A percentile compares a stretch with the other conserved stretches of the same genome.
phyloP scores from a whole-genome alignment of 2,329 filamentous ascomycete genomes.

The Fonsecaea pedrosoi region DNA sequence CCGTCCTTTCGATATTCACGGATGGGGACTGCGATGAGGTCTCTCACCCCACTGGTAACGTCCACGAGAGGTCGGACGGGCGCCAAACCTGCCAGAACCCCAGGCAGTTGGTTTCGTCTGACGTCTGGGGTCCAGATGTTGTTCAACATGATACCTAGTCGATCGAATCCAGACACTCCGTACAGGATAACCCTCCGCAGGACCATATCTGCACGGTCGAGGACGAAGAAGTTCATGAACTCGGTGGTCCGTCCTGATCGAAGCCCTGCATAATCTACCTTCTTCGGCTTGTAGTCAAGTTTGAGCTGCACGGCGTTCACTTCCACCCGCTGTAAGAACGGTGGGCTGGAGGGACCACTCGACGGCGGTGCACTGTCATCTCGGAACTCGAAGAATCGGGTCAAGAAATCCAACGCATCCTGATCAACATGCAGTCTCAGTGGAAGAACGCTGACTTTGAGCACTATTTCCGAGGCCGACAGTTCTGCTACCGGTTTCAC shows the following conservation, averaged over 20 bases:
- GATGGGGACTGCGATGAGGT: constrained; percentile 88
- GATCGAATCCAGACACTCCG: constrained; percentile 87
- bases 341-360: constrained; percentile 70
- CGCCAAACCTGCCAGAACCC: constrained; percentile 85
- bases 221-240: constrained; percentile 97
- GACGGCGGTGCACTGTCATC: constrained; percentile 67
- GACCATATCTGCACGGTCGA: constrained; percentile 86
- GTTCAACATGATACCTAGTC: constrained; percentile 86
- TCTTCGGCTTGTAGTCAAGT: constrained; percentile 96
- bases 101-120: constrained; percentile 83
- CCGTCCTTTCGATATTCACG: constrained; percentile 94
- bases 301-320: constrained; percentile 82
- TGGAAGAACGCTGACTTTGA: constrained; percentile 79
- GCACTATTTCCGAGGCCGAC: constrained; percentile 85
- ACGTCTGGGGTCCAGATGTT: constrained; percentile 97
- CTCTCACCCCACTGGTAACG: constrained; percentile 82
- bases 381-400: constrained; percentile 97
- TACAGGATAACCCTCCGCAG: constrained; percentile 91
- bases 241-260: constrained; percentile 93
- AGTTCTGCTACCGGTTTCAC: constrained; percentile 85
- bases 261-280: constrained; percentile 92
- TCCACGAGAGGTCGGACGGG: constrained; percentile 91
- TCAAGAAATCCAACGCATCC: constrained; percentile 95
- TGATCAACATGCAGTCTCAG: constrained; percentile 94
- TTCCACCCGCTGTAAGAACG: constrained; percentile 89